Evolutionary conservation across 495 filamentous ascomycete genomes (phyloP).

Genomic region (Letharia columbiana): DNA sequence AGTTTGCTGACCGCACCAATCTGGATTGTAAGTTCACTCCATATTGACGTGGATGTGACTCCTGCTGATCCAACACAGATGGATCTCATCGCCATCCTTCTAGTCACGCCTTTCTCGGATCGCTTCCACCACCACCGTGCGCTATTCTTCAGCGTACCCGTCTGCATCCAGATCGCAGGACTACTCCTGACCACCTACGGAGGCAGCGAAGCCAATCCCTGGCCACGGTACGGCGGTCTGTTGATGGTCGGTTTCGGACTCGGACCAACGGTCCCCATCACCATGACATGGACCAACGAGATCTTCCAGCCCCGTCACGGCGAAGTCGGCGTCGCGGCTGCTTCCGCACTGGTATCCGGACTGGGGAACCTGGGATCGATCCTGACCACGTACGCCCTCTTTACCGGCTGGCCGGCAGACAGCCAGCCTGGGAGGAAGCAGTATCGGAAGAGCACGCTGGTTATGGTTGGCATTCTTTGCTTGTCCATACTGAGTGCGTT

Average conservation of each 20-base stretch:
- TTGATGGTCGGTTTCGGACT: slow-evolving; percentile 86
- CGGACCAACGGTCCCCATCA: slow-evolving; percentile 83
- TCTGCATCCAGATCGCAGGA: slow-evolving; percentile 72
- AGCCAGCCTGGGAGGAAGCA: slow-evolving; percentile 54
- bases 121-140: slow-evolving; percentile 76
- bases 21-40: slow-evolving; percentile 59
- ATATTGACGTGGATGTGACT: neutral
- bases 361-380: slow-evolving; percentile 80
- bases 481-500: slow-evolving; percentile 64
- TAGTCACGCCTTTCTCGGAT: slow-evolving; percentile 78
- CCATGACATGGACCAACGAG: slow-evolving; percentile 88
- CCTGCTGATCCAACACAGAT: slow-evolving; percentile 39
- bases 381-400: slow-evolving; percentile 80
- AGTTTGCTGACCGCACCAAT: slow-evolving; percentile 82
- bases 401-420: slow-evolving; percentile 75
- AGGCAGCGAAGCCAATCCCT: slow-evolving; percentile 52
- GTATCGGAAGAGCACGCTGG: slow-evolving; percentile 74
- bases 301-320: slow-evolving; percentile 85
- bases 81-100: slow-evolving; percentile 80
- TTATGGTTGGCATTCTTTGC: slow-evolving; percentile 80
- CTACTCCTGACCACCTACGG: slow-evolving; percentile 75
- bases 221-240: slow-evolving; percentile 83
- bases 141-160: slow-evolving; percentile 70
- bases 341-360: slow-evolving; percentile 75
- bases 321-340: slow-evolving; percentile 86